Percentiles rank a stretch among this genome's conserved stretches.
phyloP scores from a whole-genome alignment of 345 rosid genomes.

The Eucalyptus urophylla region DNA sequence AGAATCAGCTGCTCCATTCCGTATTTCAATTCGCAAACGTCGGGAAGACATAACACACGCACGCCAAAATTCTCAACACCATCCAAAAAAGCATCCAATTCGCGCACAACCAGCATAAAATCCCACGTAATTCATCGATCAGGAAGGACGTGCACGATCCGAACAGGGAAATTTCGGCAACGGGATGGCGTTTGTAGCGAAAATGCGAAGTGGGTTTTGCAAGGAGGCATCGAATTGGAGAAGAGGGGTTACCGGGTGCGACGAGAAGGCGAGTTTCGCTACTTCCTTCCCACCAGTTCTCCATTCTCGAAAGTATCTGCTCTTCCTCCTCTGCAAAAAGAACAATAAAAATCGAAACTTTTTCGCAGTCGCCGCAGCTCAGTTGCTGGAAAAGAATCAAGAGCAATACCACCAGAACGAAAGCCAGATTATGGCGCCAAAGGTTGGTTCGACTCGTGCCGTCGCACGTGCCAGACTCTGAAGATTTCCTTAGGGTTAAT shows the following conservation, averaged over 20 bases:
- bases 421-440: neutral
- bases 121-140: neutral
- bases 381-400: neutral
- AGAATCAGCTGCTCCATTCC: neutral
- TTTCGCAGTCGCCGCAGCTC: neutral
- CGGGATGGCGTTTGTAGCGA: neutral
- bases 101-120: neutral
- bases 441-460: neutral
- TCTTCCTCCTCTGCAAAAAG: neutral
- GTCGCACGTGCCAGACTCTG: neutral
- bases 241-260: slow-evolving; percentile 8
- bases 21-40: neutral
- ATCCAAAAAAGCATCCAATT: neutral
- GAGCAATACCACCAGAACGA: neutral
- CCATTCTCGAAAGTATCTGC: neutral
- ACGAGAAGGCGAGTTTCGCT: slow-evolving; percentile 27
- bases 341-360: neutral
- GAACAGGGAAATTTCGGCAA: neutral
- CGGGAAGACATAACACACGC: neutral
- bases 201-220: neutral
- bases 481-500: neutral
- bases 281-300: slow-evolving; percentile 12
- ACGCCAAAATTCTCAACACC: neutral
- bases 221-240: neutral
- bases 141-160: rapidly evolving